These are phyloP conservation scores for Aureobasidium subglaciale DNA, from an alignment of 2,329 filamentous ascomycete species.

Conservation along the genomic window DNA sequence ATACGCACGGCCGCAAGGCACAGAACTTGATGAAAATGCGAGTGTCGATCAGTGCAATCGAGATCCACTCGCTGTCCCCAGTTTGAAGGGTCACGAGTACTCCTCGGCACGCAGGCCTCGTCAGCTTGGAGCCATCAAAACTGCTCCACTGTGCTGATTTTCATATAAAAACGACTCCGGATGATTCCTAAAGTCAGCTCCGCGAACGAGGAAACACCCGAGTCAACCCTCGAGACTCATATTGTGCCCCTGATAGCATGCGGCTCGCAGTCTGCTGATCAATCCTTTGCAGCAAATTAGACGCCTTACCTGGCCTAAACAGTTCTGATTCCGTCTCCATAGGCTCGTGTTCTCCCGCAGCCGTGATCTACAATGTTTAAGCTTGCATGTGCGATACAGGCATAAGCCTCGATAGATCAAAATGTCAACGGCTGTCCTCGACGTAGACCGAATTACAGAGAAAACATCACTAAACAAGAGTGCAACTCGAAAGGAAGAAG, in stretches of 20 bases:
- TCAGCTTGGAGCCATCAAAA: conserved; percentile 3
- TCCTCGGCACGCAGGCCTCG: conserved; percentile 5
- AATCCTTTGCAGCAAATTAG: background rate
- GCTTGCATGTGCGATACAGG: too few species aligned
- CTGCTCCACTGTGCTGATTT: background rate
- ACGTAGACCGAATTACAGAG: too few species aligned
- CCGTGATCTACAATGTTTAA: too few species aligned
- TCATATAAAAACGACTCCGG: background rate
- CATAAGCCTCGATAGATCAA: background rate
- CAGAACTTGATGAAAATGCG: conserved; percentile 9
- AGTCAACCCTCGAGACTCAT: background rate
- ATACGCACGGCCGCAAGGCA: conserved; percentile 11
- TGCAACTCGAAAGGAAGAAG: background rate
- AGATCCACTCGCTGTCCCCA: background rate
- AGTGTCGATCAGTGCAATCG: conserved; percentile 5
- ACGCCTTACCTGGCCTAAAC: background rate
- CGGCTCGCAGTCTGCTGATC: background rate
- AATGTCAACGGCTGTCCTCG: too few species aligned
- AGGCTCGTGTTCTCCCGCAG: too few species aligned
- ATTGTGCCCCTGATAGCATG: background rate
- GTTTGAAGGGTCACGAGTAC: conserved; percentile 1
- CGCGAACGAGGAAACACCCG: background rate
- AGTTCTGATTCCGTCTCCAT: too few species aligned
- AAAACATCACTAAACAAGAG: background rate
- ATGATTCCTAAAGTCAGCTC: background rate